Percentiles rank a stretch among this genome's conserved stretches.
Conservation (phyloP, 106 monocot species). For the Xerophyta viscosa region DNA sequence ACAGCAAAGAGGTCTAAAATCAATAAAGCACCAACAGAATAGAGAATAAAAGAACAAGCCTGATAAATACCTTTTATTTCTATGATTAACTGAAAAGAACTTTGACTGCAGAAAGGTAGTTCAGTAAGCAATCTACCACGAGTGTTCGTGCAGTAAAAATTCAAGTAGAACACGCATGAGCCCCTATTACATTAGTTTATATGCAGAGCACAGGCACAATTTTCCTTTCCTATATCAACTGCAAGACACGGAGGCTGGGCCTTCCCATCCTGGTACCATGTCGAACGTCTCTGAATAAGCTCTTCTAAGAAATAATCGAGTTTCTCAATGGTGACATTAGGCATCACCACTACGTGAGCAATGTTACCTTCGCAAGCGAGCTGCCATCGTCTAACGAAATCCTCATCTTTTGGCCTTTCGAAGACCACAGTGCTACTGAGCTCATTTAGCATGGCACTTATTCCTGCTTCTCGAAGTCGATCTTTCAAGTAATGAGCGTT, state of each 20-base stretch:
- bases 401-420: slow-evolving; percentile 76
- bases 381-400: slow-evolving; percentile 83
- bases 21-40: no score
- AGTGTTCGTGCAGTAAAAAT: neutral
- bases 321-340: slow-evolving; percentile 78
- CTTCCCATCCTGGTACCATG: neutral
- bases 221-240: neutral
- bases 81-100: no score
- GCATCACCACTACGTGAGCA: slow-evolving; percentile 98
- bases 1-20: no score
- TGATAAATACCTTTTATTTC: no score
- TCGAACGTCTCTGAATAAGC: slow-evolving; percentile 18
- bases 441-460: slow-evolving; percentile 94
- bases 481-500: slow-evolving; percentile 86
- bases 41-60: no score
- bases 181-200: neutral
- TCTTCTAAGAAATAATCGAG: slow-evolving; percentile 70
- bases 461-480: slow-evolving; percentile 47
- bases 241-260: neutral
- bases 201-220: slow-evolving; percentile 1
- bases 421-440: slow-evolving; percentile 96
- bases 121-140: neutral
- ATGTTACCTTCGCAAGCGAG: slow-evolving; percentile 81
- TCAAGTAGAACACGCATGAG: neutral
- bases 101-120: no score